Evolutionary conservation across 805 yeast species (phyloP), one percentile per base, ranked within the genome.

Genomic region (Kluyveromyces starmeri): DNA sequence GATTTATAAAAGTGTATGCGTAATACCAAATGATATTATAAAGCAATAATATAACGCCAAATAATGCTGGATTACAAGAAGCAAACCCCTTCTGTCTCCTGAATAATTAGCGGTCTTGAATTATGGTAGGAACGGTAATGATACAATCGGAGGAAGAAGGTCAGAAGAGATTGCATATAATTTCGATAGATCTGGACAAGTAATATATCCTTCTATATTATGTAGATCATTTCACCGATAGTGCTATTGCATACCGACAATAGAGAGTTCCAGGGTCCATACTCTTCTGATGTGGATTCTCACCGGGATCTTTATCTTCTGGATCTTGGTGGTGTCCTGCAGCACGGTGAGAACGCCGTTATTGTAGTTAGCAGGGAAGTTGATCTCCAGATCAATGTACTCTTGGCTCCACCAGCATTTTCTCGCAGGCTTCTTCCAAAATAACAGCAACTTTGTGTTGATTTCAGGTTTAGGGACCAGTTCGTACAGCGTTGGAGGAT

Each of bases 361-460:
- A 2, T 39, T 38, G 44, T 47, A 48, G 23, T 48, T 35, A 19
- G 59, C 59, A 35, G 48, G 51, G 13, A 57, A 44, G 28, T 54
- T 55, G 12, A 65, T 55, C 14, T 50, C 60, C 38, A 61, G 61
- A 28, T 73, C 76, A 14, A 73, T 58, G 19, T 59, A 64, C 28
- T 75, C 73, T 53, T 76, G 74, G 5, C 83, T 70, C 98, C 98
- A 92, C 98, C 98, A 92, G 62, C 98, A 92, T 55, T 92, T 92
- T 52, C 97, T 72, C 2, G 98, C 98, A 1, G 98, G 98, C 54
- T 92, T 92, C 43, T 95, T 72, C 97, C 98, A 92, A 53, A 92
- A 92, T 34, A 92, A 62, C 23, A 92, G 65, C 34, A 92, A 68
- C 57, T 92, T 92, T 46, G 58, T 52, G 67, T 74, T 43, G 49